Percentiles rank a stretch among this genome's conserved stretches.
Conservation (phyloP, 2,329 filamentous ascomycete genomes). For the Xylariaceae sp. region DNA sequence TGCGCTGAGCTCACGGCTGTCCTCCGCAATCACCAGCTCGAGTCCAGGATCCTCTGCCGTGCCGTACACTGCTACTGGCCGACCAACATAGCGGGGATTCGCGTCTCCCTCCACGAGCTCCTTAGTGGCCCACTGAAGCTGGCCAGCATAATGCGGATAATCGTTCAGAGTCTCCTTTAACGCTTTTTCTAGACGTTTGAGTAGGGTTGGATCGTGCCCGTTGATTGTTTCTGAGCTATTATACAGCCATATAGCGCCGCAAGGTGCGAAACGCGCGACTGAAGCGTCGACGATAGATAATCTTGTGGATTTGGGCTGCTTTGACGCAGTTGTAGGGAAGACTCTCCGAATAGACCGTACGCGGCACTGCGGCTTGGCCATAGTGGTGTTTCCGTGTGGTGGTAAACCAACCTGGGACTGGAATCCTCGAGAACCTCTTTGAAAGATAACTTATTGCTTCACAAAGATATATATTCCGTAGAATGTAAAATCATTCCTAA, state of each 20-base stretch:
- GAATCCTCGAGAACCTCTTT: background rate
- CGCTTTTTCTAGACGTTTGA: constrained; percentile 24
- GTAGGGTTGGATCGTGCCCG: constrained; percentile 18
- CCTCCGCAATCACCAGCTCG: constrained; percentile 40
- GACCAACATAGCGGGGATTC: constrained; percentile 34
- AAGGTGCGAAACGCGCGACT: constrained; percentile 43
- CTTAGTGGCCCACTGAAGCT: constrained; percentile 41
- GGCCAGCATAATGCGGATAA: constrained; percentile 48
- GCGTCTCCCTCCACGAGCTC: constrained; percentile 21
- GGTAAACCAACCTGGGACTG: too few relatives aligned
- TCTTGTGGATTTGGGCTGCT: constrained; percentile 18
- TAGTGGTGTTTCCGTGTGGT: background rate
- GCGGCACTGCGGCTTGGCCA: constrained; percentile 6
- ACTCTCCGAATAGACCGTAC: constrained; percentile 21
- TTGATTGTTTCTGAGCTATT: constrained; percentile 24
- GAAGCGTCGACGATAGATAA: constrained; percentile 49
- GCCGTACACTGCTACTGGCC: constrained; percentile 42
- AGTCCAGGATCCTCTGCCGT: constrained; percentile 45
- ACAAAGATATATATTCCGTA: background rate
- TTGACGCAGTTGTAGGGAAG: constrained; percentile 15
- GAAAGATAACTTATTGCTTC: background rate
- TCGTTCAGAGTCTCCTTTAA: constrained; percentile 41
- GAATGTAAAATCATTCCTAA: too few relatives aligned
- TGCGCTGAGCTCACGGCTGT: constrained; percentile 30
- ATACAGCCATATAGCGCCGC: constrained; percentile 50